phyloP scores from a whole-genome alignment of 1,284 basidiomycete species.

The Gomphus bonarii region DNA sequence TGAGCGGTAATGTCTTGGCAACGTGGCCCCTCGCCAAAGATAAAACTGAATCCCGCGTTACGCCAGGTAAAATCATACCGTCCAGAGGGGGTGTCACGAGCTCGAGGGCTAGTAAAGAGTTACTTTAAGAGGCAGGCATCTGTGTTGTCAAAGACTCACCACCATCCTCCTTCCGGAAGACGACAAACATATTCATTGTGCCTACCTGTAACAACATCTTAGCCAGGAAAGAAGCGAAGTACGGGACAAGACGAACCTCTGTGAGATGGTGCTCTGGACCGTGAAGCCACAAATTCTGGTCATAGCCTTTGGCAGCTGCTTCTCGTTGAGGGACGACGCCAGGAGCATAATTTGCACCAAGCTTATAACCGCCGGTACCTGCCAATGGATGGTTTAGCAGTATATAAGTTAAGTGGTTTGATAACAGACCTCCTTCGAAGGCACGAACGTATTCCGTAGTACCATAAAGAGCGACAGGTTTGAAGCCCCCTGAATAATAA shows the following conservation, averaged over 20 bases:
- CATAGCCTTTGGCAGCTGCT: slow-evolving; percentile 80
- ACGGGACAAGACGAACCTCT: slow-evolving; percentile 33
- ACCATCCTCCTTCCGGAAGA: slow-evolving; percentile 68
- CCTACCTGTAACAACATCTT: slow-evolving; percentile 47
- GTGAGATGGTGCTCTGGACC: slow-evolving; percentile 82
- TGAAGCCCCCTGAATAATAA: slow-evolving; percentile 93
- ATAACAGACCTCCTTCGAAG: slow-evolving; percentile 69
- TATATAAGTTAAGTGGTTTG: neutral
- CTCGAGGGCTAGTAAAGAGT: slow-evolving; percentile 42
- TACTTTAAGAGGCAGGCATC: neutral
- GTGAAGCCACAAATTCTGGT: slow-evolving; percentile 93
- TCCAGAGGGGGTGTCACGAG: slow-evolving; percentile 89
- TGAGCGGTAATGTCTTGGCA: slow-evolving; percentile 44
- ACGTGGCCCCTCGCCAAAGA: slow-evolving; percentile 71
- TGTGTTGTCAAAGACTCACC: slow-evolving; percentile 28
- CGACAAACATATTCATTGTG: slow-evolving; percentile 95
- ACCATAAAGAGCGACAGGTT: slow-evolving; percentile 87
- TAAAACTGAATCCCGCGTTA: slow-evolving; percentile 90
- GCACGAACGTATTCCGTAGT: slow-evolving; percentile 89
- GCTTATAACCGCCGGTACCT: slow-evolving; percentile 86
- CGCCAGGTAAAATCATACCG: slow-evolving; percentile 93
- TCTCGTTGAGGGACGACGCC: slow-evolving; percentile 82
- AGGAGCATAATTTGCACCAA: slow-evolving; percentile 88
- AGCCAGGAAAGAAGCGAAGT: neutral
- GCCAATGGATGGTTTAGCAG: neutral